Percentiles rank a stretch among this genome's conserved stretches.
Conservation (phyloP, 2,329 filamentous ascomycete genomes). For the Daldinia sp. region DNA sequence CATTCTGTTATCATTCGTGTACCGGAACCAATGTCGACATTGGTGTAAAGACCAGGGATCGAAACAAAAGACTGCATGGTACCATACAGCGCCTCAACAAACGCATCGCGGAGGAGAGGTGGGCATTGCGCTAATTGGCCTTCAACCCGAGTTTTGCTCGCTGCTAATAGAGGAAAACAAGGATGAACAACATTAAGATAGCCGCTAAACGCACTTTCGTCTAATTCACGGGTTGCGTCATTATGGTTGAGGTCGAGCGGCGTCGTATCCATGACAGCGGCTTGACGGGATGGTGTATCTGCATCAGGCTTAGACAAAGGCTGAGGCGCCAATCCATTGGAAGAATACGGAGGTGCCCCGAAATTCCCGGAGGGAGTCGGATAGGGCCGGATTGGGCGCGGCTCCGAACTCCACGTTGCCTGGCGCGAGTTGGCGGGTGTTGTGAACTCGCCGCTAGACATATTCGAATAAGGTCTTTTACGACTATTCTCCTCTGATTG, state of each 20-base stretch:
- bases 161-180: conserved; percentile 71
- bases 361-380: conserved; percentile 47
- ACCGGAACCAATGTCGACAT: conserved; percentile 55
- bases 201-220: conserved; percentile 57
- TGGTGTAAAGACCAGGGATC: conserved; percentile 48
- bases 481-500: conserved; percentile 49
- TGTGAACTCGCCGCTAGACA: conserved; percentile 47
- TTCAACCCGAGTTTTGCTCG: conserved; percentile 63
- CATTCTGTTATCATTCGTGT: conserved; percentile 60
- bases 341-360: conserved; percentile 47
- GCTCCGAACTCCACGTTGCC: conserved; percentile 58
- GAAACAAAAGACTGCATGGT: conserved; percentile 63
- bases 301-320: conserved; percentile 51
- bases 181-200: conserved; percentile 73
- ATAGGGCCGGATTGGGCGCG: conserved; percentile 54
- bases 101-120: conserved; percentile 66
- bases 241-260: conserved; percentile 47
- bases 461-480: conserved; percentile 50
- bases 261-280: conserved; percentile 44
- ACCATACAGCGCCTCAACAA: conserved; percentile 68
- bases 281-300: conserved; percentile 48
- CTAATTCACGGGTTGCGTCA: conserved; percentile 48
- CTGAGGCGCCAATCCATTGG: conserved; percentile 57
- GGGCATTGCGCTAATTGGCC: conserved; percentile 65
- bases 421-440: conserved; percentile 55